These are phyloP conservation scores for Xylariales sp. DNA, from an alignment of 2,329 filamentous ascomycete species.

Conservation along the genomic window DNA sequence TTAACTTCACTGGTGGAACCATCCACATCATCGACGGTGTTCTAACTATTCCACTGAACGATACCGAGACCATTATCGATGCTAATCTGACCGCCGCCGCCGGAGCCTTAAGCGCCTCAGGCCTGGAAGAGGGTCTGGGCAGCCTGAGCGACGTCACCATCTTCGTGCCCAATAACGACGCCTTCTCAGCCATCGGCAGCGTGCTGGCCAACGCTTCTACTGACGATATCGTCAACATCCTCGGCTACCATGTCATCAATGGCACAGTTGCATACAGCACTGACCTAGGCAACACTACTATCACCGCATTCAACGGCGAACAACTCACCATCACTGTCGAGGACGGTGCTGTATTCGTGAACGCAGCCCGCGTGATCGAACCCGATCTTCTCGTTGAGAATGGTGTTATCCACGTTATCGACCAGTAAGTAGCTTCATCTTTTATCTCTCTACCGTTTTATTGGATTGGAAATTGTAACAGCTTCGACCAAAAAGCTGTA, in stretches of 20 bases:
- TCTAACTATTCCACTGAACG: constrained; percentile 38
- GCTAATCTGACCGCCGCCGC: constrained; percentile 41
- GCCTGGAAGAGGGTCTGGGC: constrained; percentile 37
- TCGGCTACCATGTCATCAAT: constrained; percentile 62
- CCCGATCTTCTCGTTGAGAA: constrained; percentile 48
- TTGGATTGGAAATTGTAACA: too few relatives aligned
- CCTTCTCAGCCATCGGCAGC: constrained; percentile 54
- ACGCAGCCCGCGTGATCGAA: constrained; percentile 43
- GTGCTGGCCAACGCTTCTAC: constrained; percentile 41
- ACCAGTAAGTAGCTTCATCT: constrained; percentile 42
- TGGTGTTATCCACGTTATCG: constrained; percentile 54
- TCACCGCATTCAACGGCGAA: constrained; percentile 39
- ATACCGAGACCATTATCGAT: constrained; percentile 33
- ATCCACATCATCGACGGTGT: constrained; percentile 49
- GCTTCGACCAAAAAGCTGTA: too few relatives aligned
- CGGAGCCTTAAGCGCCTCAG: constrained; percentile 39
- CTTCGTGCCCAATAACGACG: constrained; percentile 59
- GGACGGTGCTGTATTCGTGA: constrained; percentile 39
- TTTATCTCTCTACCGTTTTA: background rate
- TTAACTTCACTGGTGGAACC: constrained; percentile 50
- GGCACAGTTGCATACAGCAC: constrained; percentile 49
- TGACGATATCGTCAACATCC: constrained; percentile 44
- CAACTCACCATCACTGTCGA: constrained; percentile 38
- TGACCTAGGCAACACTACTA: constrained; percentile 23
- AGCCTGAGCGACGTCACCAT: constrained; percentile 49